These are phyloP conservation scores for Podila horticola DNA, from an alignment of 192 early-diverging fungal species.

Conservation along the genomic window DNA sequence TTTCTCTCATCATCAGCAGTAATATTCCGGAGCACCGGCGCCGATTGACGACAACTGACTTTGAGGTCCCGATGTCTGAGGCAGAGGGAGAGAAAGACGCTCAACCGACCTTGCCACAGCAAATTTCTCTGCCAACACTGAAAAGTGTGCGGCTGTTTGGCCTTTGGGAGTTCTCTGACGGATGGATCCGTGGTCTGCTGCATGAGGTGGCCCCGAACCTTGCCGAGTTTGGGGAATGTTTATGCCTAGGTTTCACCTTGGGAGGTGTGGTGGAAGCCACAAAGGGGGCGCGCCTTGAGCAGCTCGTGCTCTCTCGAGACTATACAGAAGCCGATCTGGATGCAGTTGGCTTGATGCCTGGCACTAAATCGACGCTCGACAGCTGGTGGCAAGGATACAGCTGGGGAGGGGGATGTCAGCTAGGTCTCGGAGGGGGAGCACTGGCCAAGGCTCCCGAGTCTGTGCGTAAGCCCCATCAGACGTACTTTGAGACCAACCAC, in stretches of 20 bases:
- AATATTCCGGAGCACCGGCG: not conserved
- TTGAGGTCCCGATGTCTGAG: not conserved
- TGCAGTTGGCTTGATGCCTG: not conserved
- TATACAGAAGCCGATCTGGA: not conserved
- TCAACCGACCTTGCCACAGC: not conserved
- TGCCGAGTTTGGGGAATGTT: not conserved
- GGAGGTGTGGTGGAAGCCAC: not conserved
- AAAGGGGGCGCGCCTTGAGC: not conserved
- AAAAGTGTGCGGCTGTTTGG: not conserved
- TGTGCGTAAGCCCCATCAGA: not conserved
- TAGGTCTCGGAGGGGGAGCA: not conserved
- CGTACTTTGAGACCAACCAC: too few species aligned
- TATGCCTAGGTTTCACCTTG: not conserved
- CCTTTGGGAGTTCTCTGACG: not conserved
- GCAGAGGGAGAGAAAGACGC: not conserved
- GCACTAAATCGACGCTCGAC: not conserved
- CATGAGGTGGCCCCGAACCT: not conserved
- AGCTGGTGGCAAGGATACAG: not conserved
- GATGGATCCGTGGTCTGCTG: not conserved
- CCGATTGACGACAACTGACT: not conserved
- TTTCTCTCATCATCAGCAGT: not conserved
- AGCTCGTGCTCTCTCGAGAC: not conserved
- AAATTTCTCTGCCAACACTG: not conserved
- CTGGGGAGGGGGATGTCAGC: not conserved
- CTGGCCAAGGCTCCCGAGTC: not conserved